Evolutionary conservation across 2,329 filamentous ascomycete species (phyloP), one percentile per base, ranked within the genome.

Genomic region (Cladosporium sp.): DNA sequence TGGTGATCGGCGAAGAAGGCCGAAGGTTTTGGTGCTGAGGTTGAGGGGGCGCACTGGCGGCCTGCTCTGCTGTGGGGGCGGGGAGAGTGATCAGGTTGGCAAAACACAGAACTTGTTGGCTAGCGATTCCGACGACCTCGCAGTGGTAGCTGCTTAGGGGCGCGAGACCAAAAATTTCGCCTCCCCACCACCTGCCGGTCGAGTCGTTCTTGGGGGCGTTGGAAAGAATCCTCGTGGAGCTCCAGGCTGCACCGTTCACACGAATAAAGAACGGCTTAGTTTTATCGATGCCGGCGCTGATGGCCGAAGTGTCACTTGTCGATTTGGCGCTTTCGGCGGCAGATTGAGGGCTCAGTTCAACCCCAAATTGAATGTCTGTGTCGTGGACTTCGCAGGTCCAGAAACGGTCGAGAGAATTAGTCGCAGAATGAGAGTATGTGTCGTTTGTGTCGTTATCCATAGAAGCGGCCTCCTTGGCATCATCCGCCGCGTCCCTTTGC

Each of bases 351-450:
- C 65, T 61, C 19, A 70, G 61, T 41, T 67, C 64, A 13, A 68
- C 64, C 69, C 46, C 72, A 70, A 91, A 91, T 70, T 81, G 84
- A 58, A 91, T 81, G 68, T 89, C 85, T 62, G 88, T 86, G 65
- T 84, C 83, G 16, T 85, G 85, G 62, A 92, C 83, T 66, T 89
- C 87, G 56, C 84, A 86, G 64, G 91, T 86, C 86, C 87, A 91
- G 66, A 91, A 85, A 66, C 87, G 83, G 61, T 84, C 81, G 52
- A 58, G 63, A 49, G 54, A 87, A 80, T 58, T 59, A 53, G 56
- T 62, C 75, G 70, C 85, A 82, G 69, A 87, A 89, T 49, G 86
- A 81, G 85, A 84, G 67, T 67, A 89, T 77, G 70, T 88, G 86
- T 71, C 58, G 55, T 58, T 58, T 59, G 62, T 61, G 55, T 89